Base-by-base conservation (phyloP, 1,139 yeast species). In the Geotrichum bryndzae region DNA sequence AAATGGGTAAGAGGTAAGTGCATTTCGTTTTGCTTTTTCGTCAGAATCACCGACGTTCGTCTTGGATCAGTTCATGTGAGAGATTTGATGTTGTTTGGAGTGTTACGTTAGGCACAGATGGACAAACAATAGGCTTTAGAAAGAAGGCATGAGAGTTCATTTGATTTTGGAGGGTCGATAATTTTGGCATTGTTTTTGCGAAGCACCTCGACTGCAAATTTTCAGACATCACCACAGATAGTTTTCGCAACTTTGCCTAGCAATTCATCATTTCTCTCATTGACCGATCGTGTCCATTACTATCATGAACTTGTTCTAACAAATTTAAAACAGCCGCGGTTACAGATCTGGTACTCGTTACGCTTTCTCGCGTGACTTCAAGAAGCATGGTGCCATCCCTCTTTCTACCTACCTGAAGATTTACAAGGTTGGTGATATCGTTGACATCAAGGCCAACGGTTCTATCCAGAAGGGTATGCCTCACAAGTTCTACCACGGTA, bases 331-430 rank as follows among this genome's bases (percentile, higher is more conserved):
- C 76, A 88, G 95, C 83, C 97, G 90, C 86, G 99, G 99, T 88
- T 91, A 90, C 88, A 91, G 98, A 92, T 90, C 97, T 77, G 96
- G 98, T 86, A 94, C 98, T 84, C 96, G 99, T 85, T 94, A 94
- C 94, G 95, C 96, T 84, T 94, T 94, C 95, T 90, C 91, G 83
- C 95, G 98, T 84, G 98, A 92, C 87, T 92, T 88, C 90, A 90
- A 89, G 87, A 91, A 90, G 85, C 96, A 92, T 83, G 99, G 98
- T 82, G 81, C 87, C 76, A 85, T 91, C 79, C 86, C 96, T 72
- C 84, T 94, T 84, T 89, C 97, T 73, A 90, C 96, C 79, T 94
- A 92, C 95, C 83, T 94, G 85, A 91, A 90, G 88, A 83, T 85
- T 79, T 94, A 94, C 96, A 90, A 86, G 83, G 97, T 94, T 76